Base-by-base conservation (phyloP, 2,329 filamentous ascomycete genomes). In the Ophiostoma montium region DNA sequence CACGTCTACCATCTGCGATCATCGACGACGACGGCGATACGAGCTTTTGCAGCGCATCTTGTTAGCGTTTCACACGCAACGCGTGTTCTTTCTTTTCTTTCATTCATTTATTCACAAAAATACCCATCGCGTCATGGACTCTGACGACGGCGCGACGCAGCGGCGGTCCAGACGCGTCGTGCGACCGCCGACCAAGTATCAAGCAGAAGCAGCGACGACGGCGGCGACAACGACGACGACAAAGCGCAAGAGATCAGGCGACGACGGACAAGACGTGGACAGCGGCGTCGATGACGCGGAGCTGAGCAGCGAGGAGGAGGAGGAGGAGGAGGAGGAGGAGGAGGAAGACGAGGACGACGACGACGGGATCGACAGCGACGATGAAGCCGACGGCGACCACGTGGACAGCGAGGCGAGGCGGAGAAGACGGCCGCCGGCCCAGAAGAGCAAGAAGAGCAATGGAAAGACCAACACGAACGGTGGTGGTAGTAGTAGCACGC, bases 161-260 rank as follows among this genome's bases (percentile, higher is more conserved):
- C 80, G 81, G 63, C 76, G 78, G 56, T 84, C 80, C 35, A 77
- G 78, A 76, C 78, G 78, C 76, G 78, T 79, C 67, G 71, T 77
- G 54, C 75, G 69, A 60, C 70, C 68, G 33, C 76, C 78, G 42
- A 63, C 72, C 60, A 80, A 80, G 62, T 82, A 78, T 64, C 68
- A 68, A 50, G 72, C 75, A 49, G 72, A 80, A 53, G 66, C 69
- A 56, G 59, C 67, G 48, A 57, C 65, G 42, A 66, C 67, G 23
- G 5, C 23, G 23, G 5, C 23, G 23, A 27, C 67, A 48, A 57
- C 65, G 42, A 66, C 67, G 38, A 60, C 70, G 46, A 60, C 70
- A 45, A 82, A 81, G 65, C 73, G 78, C 62, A 82, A 82, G 65
- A 70, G 53, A 74, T 23, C 39, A 8, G 41, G 35, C 12, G 53